Evolutionary conservation across 1,139 yeast genomes (phyloP), one percentile per base, ranked within the genome.

Genomic region (Zygosaccharomyces sapae): DNA sequence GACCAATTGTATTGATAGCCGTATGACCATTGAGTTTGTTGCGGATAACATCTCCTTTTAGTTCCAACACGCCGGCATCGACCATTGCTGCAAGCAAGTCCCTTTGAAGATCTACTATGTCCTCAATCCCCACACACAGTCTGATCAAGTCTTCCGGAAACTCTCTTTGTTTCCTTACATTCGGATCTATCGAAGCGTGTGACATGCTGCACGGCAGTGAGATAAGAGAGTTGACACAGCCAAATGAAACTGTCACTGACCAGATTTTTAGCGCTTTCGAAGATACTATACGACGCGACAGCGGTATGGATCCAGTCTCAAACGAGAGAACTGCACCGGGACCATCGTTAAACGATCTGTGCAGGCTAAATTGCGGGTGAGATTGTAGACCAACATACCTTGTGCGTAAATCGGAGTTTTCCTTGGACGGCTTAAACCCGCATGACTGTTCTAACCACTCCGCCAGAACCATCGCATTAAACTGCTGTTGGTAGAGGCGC

Each of bases 141-240:
- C 97, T 76, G 59, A 89, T 81, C 61, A 89, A 73, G 66, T 89
- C 97, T 67, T 89, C 96, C 1, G 97, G 96, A 70, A 89, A 82
- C 35, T 83, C 88, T 63, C 97, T 78, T 67, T 86, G 95, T 50
- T 83, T 82, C 65, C 96, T 78, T 6, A 89, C 83, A 61, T 86
- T 81, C 33, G 89, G 84, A 61, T 88, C 96, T 55, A 89, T 89
- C 4, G 95, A 83, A n/a, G 97, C 97, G 65, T 89, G 97, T 2
- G 96, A 86, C 97, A 89, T 89, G 66, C 80, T 80, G 68, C 96
- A 87, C 9, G 97, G 97, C 84, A 89, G 79, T 40, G 94, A 85
- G 50, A 89, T 87, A 60, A 90, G 74, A 16, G 96, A 86, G 70
- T 88, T 87, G 49, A 90, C 96, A 66, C 96, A 86, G 16, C 97